Percentiles rank a stretch among this genome's conserved stretches.
phyloP scores from a whole-genome alignment of 2,329 filamentous ascomycete genomes.

The Alternaria conjuncta region DNA sequence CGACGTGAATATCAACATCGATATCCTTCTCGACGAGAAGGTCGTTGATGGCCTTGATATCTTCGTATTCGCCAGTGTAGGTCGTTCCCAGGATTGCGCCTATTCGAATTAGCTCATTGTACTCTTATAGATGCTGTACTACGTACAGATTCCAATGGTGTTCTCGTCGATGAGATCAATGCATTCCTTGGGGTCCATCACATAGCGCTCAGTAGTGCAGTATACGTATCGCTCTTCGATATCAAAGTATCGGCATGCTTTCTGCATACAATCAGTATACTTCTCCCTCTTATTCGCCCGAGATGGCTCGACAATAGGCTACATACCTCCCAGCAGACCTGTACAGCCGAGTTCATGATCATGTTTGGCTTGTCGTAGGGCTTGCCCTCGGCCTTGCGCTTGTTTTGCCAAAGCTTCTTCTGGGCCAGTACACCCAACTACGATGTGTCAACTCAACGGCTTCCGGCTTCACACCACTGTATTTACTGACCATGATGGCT shows the following conservation, averaged over 20 bases:
- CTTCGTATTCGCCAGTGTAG: conserved; percentile 92
- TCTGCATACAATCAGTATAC: conserved; percentile 49
- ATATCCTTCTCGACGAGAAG: conserved; percentile 76
- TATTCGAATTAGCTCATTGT: conserved; percentile 2
- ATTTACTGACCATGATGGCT: conserved; percentile 61
- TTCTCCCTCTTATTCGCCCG: no score
- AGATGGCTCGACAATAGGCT: no score
- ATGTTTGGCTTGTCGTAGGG: conserved; percentile 83
- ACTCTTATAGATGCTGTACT: not conserved
- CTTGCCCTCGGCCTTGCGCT: conserved; percentile 82
- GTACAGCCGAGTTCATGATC: conserved; percentile 93
- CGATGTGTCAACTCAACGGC: not conserved
- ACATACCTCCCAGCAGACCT: conserved; percentile 85
- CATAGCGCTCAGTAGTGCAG: conserved; percentile 66
- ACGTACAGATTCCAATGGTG: conserved; percentile 81
- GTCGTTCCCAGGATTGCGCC: conserved; percentile 84
- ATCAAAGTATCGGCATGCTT: conserved; percentile 82
- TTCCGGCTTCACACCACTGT: not conserved
- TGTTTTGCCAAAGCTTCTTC: conserved; percentile 94
- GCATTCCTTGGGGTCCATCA: conserved; percentile 68
- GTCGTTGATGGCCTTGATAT: conserved; percentile 90
- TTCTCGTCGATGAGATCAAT: conserved; percentile 70
- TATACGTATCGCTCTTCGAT: conserved; percentile 84
- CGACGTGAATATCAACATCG: conserved; percentile 89
- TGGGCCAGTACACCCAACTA: conserved; percentile 80